Base-by-base conservation (phyloP, 2,329 filamentous ascomycete genomes). In the Pseudopithomyces maydicus region DNA sequence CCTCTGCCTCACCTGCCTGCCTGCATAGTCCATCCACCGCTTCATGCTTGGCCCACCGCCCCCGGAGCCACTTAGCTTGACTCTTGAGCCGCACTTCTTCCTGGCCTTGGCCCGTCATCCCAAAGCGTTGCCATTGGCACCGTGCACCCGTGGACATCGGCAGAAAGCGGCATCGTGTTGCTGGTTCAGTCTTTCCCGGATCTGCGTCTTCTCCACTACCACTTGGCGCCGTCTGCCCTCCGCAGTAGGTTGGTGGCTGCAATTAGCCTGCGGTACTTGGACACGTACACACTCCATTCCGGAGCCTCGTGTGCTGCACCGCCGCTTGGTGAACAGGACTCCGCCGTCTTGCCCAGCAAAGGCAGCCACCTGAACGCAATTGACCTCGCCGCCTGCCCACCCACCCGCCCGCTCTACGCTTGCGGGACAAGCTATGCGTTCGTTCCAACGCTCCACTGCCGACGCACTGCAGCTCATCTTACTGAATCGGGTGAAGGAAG, bases 181-280 rank as follows among this genome's bases (percentile, higher is more conserved):
- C 47, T 50, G 47, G 35, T 50, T 41, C 33, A 49, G 46, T 32
- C 33, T 17, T 23, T 57, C 54, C 38, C 59, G 65, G 64, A 68
- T 63, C 55, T 50, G 47, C 52, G 52, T 48, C 35, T 56, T 72
- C 70, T 51, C 69, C 61, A 29, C 49, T 55, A 66, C 65, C 46
- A 56, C 59, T 54, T 53, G 52, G 52, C 57, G 59, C 65, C 56
- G 55, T 36, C 22, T 63, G 55, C 42, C 54, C 45, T 66, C 57
- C 68, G 65, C 67, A 61, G 62, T 56, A 62, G 48, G 62, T 44
- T 55, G 56, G 57, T 62, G 62, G 58, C 57, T 58, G 59, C 58
- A 56, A 50, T 65, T 63, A 63, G 57, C 56, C 58, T 63, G 55
- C 57, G 20, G 23, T 38, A 36, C 26, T 17, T 22, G 32, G 17